Evolutionary conservation across 495 filamentous ascomycete species (phyloP), one percentile per base, ranked within the genome.

Genomic region (Penicillium lagena): DNA sequence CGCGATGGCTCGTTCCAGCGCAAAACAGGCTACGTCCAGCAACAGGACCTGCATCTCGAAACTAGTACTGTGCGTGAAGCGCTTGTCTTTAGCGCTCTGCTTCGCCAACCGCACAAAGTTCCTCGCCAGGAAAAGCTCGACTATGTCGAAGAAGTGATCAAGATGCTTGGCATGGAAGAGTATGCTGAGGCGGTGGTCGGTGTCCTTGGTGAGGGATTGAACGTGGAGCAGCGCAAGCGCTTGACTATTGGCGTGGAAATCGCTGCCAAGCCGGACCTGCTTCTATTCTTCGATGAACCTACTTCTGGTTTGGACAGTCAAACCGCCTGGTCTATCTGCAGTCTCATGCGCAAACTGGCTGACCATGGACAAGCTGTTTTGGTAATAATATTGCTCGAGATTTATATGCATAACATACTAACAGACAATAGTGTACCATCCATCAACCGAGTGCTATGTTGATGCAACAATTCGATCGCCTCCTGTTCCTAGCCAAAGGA

Each of bases 21-120:
- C 31, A 91, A 90, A 66, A 94, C 89, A 2, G 90, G 90, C 11
- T 96, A 95, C 55, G 90, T 90, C 11, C 87, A 96, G 54, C 90
- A 96, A 60, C 89, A 94, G 62, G 90, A 96, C 75, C 73, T 96
- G 10, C 90, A 94, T 65, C 71, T 93, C 12, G 73, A 83, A 22
- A 93, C 87, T 0, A 81, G 81, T 7, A 96, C 90, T 7, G 89
- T 95, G 14, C 80, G 89, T 22, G 90, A 75, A 47, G 88, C 89
- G 28, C 72, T 96, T 11, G 72, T 77, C 35, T 96, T 96, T 63
- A 86, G 81, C 43, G 90, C 90, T 34, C 63, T 90, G 31, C 79
- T 95, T 12, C 85, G 90, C 37, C 90, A 95, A 55, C 87, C 90
- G 6, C 78, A 78, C 12, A 75, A 79, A 17, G 73, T 81, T 9